Base-by-base conservation (phyloP, 2,329 filamentous ascomycete genomes). In the Penicillium sp. region DNA sequence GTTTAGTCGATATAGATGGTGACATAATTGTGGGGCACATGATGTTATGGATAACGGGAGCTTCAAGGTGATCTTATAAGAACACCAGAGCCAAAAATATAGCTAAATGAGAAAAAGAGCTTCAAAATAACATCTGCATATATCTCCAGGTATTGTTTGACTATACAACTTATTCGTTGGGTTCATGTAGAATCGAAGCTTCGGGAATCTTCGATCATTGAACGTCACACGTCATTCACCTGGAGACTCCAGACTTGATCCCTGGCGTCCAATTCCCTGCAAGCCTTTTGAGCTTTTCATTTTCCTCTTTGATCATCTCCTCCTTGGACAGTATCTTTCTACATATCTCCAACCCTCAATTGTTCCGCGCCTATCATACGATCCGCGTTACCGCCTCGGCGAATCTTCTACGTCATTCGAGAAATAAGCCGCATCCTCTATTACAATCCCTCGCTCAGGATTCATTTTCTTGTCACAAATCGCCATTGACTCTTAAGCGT, bases 341-440 rank as follows among this genome's bases (percentile, higher is more conserved):
- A 13, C 32, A 18, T 49, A 30, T 43, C 30, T 29, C 36, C 38
- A 26, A 26, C 36, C 8, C 38, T 27, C 7, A 18, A 34, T 49
- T 14, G 4, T 11, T n/a, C 2, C 16, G 16, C 16, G 19, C 23
- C 13, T n/a, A 5, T 14, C 16, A 8, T n/a, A n/a, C 16, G 16
- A 38, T 50, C 41, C 27, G 13, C 38, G 47, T 41, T 55, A 52
- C 36, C 35, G 47, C 38, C 40, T 48, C 55, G 36, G 16, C n/a
- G 68, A 72, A 69, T 48, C 61, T 72, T 70, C 69, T 67, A 70
- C 67, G 55, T 66, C 65, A 64, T 71, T 73, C 70, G 65, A 67
- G 64, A 61, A 61, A 5, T 42, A 47, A 32, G 48, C 55, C 44
- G 43, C 50, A 47, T 36, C 35, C 27, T 51, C 32, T 49, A 52